Percentiles rank a stretch among this genome's conserved stretches.
Conservation (phyloP, 164 flowering plant genomes). For the Buxus sempervirens region DNA sequence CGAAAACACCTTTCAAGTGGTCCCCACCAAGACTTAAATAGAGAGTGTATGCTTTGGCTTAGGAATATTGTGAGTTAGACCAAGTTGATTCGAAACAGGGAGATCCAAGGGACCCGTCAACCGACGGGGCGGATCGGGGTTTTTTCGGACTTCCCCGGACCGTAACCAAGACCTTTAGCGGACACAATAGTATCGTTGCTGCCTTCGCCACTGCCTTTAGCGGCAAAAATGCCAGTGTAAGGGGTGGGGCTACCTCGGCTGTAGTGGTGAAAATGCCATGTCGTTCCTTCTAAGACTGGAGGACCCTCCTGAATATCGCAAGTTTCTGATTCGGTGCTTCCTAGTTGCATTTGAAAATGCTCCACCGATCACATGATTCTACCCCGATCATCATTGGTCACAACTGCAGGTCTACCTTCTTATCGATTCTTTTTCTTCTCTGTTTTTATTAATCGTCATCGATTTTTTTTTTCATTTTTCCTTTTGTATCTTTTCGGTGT, state of each 20-base stretch:
- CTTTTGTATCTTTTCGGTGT: no score
- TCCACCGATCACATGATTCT: constrained; percentile 23
- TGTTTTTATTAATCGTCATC: no score
- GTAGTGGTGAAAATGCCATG: constrained; percentile 20
- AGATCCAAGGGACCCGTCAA: no score
- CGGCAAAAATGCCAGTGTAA: constrained; percentile 26
- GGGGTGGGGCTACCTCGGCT: constrained; percentile 37
- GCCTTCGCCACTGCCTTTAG: constrained; percentile 21
- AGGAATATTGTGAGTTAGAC: no score
- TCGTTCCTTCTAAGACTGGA: constrained; percentile 38
- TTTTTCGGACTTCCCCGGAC: no score
- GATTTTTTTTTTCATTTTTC: no score
- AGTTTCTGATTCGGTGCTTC: constrained; percentile 40
- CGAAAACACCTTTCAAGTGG: no score
- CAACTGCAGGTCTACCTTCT: constrained; percentile 38
- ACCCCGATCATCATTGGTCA: constrained; percentile 28
- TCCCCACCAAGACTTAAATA: no score
- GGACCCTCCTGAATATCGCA: constrained; percentile 47
- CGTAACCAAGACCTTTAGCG: no score
- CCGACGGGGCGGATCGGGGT: no score
- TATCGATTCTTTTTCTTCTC: not conserved
- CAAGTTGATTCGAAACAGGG: no score
- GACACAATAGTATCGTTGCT: constrained; percentile 39
- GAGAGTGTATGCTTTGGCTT: no score
- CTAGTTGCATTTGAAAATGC: constrained; percentile 41